Base-by-base conservation (phyloP, 192 early-diverging fungal genomes). In the Gryganskiella cystojenkinii region DNA sequence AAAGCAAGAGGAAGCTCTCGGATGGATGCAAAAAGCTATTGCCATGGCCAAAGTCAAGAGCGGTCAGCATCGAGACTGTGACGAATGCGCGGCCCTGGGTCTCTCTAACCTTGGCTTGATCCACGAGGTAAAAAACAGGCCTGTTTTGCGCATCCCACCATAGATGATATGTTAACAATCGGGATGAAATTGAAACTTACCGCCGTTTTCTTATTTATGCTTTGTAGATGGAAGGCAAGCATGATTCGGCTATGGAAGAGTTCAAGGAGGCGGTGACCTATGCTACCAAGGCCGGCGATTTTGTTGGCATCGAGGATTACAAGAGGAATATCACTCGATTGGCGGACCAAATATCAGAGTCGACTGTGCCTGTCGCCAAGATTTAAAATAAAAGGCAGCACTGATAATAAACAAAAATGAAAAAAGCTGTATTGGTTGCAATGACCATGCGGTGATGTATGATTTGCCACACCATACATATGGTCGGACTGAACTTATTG, bases 1-100 rank as follows among this genome's bases (percentile, higher is more conserved):
- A 15, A 83, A 87, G 54, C 27, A 72, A 22, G 82, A 89, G 17
- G 85, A 85, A 24, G 85, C 85, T 3, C 46, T 89, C 34, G 87
- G 87, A 3, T 89, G 87, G 87, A 71, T 85, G 49, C 87, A 89
- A 30, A 75, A 80, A 57, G 73, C 85, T 3, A 66, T 89, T 30
- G 59, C 54, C 22, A 83, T 82, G 20, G 76, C 82, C 46, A 79
- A 83, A 25, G 57, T 56, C n/a, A 79, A 70, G 47, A 56, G 61
- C 8, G 79, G 70, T 15, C 37, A 64, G 30, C 62, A 67, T 13
- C 71, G 79, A 27, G 84, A 86, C 60, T 89, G 87, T 56, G 72
- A 81, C 45, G 87, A 89, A 69, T 89, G 87, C 62, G 82, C 84
- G 15, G 87, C 78, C 13, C 73, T 87, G 3, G 84, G 76, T 20